Conservation (phyloP, 441 rosid genomes). For the Croton laevigatus region DNA sequence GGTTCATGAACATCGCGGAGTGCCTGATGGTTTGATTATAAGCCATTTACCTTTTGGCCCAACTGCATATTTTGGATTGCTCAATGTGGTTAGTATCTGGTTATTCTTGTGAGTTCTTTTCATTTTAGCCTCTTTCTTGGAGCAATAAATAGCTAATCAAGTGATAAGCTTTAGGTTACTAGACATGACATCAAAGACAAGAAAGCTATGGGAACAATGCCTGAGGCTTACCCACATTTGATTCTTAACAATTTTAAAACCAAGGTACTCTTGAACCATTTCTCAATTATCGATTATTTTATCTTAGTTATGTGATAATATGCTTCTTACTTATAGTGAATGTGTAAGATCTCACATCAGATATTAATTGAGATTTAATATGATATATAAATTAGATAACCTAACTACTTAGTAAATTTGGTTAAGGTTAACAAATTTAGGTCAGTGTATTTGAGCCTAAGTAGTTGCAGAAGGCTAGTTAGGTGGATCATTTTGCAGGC, state of each 20-base stretch:
- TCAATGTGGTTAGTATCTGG: slow-evolving; percentile 72
- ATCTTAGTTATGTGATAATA: neutral
- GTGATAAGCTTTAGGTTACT: slow-evolving; percentile 53
- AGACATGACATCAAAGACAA: slow-evolving; percentile 85
- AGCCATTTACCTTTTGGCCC: slow-evolving; percentile 96
- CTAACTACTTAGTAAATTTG: too few relatives aligned
- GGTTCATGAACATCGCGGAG: slow-evolving; percentile 93
- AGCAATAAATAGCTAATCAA: slow-evolving; percentile 16
- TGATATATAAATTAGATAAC: too few relatives aligned
- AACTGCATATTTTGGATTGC: slow-evolving; percentile 83
- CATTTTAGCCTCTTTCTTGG: slow-evolving; percentile 10
- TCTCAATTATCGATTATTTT: neutral
- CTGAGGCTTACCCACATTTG: slow-evolving; percentile 91
- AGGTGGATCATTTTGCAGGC: too few relatives aligned
- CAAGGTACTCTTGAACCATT: slow-evolving; percentile 38
- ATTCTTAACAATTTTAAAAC: slow-evolving; percentile 73
- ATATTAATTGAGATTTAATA: too few relatives aligned
- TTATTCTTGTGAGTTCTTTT: slow-evolving; percentile 10
- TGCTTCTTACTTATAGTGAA: neutral
- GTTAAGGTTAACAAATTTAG: too few relatives aligned
- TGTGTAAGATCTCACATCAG: too few relatives aligned
- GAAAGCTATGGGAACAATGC: slow-evolving; percentile 76
- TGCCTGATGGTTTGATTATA: slow-evolving; percentile 78
- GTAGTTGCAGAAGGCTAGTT: too few relatives aligned
- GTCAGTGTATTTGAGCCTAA: too few relatives aligned